Evolutionary conservation across 441 rosid genomes (phyloP).

Genomic region (Brassica hybrid): DNA sequence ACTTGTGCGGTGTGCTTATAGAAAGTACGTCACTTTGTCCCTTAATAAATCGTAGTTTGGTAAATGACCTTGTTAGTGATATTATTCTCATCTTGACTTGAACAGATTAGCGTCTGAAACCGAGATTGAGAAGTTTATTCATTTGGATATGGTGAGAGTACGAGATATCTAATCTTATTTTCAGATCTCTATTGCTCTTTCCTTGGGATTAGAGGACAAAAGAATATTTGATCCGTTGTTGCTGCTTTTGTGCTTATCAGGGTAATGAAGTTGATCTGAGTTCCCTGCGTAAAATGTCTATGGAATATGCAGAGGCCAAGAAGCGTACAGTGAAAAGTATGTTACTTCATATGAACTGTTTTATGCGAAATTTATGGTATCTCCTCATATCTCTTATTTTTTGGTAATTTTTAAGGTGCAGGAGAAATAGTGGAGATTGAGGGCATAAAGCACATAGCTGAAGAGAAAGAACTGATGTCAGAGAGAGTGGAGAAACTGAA

Average conservation of each 20-base stretch:
- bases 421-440: slow-evolving; percentile 50
- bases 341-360: slow-evolving; percentile 19
- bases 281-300: slow-evolving; percentile 53
- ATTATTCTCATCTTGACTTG: slow-evolving; percentile 35
- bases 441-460: slow-evolving; percentile 61
- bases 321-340: slow-evolving; percentile 66
- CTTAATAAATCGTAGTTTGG: no score
- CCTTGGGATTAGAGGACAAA: background rate
- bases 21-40: slow-evolving; percentile 48
- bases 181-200: background rate
- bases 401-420: slow-evolving; percentile 48
- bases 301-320: slow-evolving; percentile 69
- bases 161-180: background rate
- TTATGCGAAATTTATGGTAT: background rate
- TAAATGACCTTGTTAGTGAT: slow-evolving; percentile 12
- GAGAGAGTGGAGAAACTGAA: slow-evolving; percentile 49
- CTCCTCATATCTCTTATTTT: background rate
- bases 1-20: slow-evolving; percentile 59
- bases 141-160: slow-evolving; percentile 76
- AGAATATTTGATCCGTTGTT: background rate
- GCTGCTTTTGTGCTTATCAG: slow-evolving; percentile 40
- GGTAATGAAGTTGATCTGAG: slow-evolving; percentile 58
- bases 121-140: slow-evolving; percentile 61
- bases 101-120: slow-evolving; percentile 60
- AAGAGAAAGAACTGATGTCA: slow-evolving; percentile 49